Evolutionary conservation across 352 stramenopile genomes (phyloP), one percentile per base, ranked within the genome.

Genomic region (Phytophthora brassicae): DNA sequence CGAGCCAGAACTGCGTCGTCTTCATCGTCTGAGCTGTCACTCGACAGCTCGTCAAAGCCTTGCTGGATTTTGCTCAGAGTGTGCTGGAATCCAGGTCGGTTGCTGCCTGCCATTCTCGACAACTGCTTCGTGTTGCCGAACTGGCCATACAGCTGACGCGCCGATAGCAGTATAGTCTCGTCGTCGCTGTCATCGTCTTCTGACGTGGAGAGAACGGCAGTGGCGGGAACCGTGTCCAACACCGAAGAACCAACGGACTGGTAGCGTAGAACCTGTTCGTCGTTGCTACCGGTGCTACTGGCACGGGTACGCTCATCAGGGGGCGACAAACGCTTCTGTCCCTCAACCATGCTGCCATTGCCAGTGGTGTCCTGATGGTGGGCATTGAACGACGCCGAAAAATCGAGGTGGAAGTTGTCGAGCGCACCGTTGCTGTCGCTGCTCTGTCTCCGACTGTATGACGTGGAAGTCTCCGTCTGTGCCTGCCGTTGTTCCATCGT

Each of bases 31-130:
- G 70, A 68, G 43, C 77, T 77, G 46, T 84, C 77, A 19, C 78
- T 88, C 42, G 72, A 77, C 23, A 86, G 56, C 66, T 84, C 67
- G 56, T 88, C 65, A 46, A 90, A 75, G 43, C 70, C 76, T 38
- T 79, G 69, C 51, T 90, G 79, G 42, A 90, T 82, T 52, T 88
- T 64, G 26, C 71, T 74, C 19, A 90, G 81, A 16, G 69, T 82
- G 24, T 74, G 79, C 60, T 84, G 77, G 39, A 88, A 83, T 23
- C 44, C 62, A 26, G 76, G 52, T 29, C 60, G 50, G 54, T 84
- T 56, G 20, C 70, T 71, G 7, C 59, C 72, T 45, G 39, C 39
- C 8, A 85, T 58, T 4, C 64, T 62, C 17, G 66, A 79, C 38
- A 89, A 66, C 51, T 82, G 68, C 26, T 75, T 74, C 13, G 77